phyloP scores from a whole-genome alignment of 139 green algal genomes.

The Haematococcus sp. region DNA sequence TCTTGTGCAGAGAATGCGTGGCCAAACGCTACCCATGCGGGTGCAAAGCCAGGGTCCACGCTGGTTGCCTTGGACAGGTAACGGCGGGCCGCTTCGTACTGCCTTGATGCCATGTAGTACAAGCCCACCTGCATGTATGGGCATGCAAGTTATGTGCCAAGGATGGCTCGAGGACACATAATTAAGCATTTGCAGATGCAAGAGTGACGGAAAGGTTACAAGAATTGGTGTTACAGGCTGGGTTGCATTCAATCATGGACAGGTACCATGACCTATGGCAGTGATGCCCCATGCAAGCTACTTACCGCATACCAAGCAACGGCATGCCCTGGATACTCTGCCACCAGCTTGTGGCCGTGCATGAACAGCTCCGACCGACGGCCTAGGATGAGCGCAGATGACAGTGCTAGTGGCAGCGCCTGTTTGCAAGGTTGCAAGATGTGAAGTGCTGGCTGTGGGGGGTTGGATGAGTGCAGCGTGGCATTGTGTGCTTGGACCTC shows the following conservation, averaged over 20 bases:
- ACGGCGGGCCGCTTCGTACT: constrained; percentile 63
- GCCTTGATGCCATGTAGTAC: constrained; percentile 87
- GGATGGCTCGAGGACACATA: no score
- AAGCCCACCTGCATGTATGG: constrained; percentile 64
- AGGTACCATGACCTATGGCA: no score
- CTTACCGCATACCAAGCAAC: constrained; percentile 81
- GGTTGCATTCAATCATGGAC: no score
- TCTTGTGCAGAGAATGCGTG: constrained; percentile 90
- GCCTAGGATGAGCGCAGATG: constrained; percentile 74
- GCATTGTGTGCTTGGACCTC: no score
- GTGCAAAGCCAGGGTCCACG: constrained; percentile 75
- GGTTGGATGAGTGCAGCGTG: no score
- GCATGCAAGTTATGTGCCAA: no score
- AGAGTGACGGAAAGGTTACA: no score
- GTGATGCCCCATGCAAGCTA: neutral
- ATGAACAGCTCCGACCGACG: constrained; percentile 91
- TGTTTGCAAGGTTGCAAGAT: constrained; percentile 14
- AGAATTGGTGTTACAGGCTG: no score
- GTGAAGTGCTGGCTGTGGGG: no score
- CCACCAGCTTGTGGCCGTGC: constrained; percentile 68
- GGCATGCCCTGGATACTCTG: constrained; percentile 79
- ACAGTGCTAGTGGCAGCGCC: constrained; percentile 72
- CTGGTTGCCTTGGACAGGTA: constrained; percentile 87
- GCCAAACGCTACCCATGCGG: constrained; percentile 93
- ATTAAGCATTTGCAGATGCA: no score